These are phyloP conservation scores for Suillus fuscotomentosus DNA, from an alignment of 768 basidiomycete species.

Conservation along the genomic window DNA sequence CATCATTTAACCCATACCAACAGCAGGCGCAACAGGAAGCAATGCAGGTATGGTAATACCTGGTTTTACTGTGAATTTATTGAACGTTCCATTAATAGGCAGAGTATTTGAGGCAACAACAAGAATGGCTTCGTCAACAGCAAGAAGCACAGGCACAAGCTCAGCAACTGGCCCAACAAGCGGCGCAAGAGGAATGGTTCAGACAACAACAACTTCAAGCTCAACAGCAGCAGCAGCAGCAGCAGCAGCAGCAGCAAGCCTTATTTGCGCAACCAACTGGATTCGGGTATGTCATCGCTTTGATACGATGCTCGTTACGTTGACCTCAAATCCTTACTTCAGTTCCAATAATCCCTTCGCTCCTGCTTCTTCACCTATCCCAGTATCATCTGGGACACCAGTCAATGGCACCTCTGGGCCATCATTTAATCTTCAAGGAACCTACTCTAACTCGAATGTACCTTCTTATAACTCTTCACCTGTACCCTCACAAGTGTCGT, in stretches of 20 bases:
- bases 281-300: slow-evolving; percentile 54
- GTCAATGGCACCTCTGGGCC: slow-evolving; percentile 37
- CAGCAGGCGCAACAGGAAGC: slow-evolving; percentile 92
- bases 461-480: slow-evolving; percentile 36
- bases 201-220: slow-evolving; percentile 58
- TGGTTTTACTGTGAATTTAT: not conserved
- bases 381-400: slow-evolving; percentile 32
- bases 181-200: slow-evolving; percentile 54
- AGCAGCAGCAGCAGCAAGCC: slow-evolving; percentile 34
- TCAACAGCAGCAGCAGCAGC: slow-evolving; percentile 43
- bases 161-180: slow-evolving; percentile 38
- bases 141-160: slow-evolving; percentile 41
- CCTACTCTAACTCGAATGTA: slow-evolving; percentile 50
- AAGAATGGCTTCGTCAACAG: slow-evolving; percentile 74
- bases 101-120: slow-evolving; percentile 50
- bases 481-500: slow-evolving; percentile 40
- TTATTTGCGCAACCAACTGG: slow-evolving; percentile 68
- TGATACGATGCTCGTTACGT: not conserved
- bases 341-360: slow-evolving; percentile 98
- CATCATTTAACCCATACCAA: slow-evolving; percentile 91
- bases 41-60: slow-evolving; percentile 46
- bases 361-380: slow-evolving; percentile 29
- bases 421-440: slow-evolving; percentile 68
- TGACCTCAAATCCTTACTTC: slow-evolving; percentile 24
- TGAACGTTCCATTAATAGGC: slow-evolving; percentile 26